Evolutionary conservation across 768 basidiomycete genomes (phyloP), one percentile per base, ranked within the genome.

Genomic region (Pleurotus citrinopileatus): DNA sequence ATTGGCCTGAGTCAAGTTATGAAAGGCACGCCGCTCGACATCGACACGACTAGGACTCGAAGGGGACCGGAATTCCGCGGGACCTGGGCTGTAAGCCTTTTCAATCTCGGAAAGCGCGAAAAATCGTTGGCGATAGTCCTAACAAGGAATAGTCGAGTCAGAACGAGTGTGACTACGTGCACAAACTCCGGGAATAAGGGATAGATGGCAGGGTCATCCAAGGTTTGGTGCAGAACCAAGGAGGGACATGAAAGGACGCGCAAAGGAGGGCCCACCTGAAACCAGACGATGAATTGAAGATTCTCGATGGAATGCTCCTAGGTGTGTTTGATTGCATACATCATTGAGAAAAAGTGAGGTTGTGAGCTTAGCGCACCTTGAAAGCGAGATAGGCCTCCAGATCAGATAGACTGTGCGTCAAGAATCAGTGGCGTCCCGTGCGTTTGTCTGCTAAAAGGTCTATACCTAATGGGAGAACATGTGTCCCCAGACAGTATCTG

Each of bases 41-140:
- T 68, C 65, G 4, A 62, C 64, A 20, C 62, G 58, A 54, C 44
- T 58, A 59, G 53, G 62, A 63, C 20, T 59, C 45, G 42, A 63
- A 62, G 40, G 20, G 58, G 60, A 7, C 64, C 55, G 45, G 67
- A 62, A 20, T 65, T 43, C 52, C 37, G 52, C 25, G 12, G 42
- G 37, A 42, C 42, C 42, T 55, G 57, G 27, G 17, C 54, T 47
- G 55, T 36, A 27, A 47, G 43, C 54, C 29, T 65, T 59, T 28
- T 56, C 38, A 23, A 55, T 57, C 42, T 43, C 57, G 12, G 62
- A 60, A 28, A 69, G 59, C n/a, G 62, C 64, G 20, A 66, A 57
- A 58, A 70, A 76, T 2, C 71, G 65, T 22, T 60, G 44, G 40
- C 66, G 67, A 59, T 76, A 75, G 54, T 72, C 70, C 64, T 74